Evolutionary conservation across 441 rosid genomes (phyloP), one percentile per base, ranked within the genome.

Genomic region (Breynia disticha): DNA sequence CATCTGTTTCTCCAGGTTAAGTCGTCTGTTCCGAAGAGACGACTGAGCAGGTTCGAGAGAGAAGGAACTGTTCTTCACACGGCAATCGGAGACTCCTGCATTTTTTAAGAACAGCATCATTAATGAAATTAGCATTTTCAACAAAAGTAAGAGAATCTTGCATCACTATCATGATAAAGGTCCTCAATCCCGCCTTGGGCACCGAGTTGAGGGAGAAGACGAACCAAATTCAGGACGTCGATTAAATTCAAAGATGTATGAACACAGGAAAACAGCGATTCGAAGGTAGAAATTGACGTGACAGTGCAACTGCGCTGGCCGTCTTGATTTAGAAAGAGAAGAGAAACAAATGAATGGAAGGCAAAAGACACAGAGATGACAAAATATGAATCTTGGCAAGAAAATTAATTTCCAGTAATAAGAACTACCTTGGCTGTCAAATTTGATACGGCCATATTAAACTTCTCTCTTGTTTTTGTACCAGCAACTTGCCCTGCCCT

Each of bases 401-500:
- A 38, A 16, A n/a, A 28, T 28, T 8, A 60, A 44, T 19, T 16
- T 22, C 18, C 35, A 28, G 7, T 28, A 28, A 28, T 47, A 59
- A 48, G 57, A 65, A 74, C n/a, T 62, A 91, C 98, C 85, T 86
- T 86, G 62, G 95, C 67, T 48, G 85, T 70, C 73, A 93, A 68
- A 68, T 88, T 86, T 32, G 95, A 82, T 53, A 86, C 82, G 42
- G 98, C 95, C 44, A 79, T 50, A 66, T 76, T 78, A 57, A 86
- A 78, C 77, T 88, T 93, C 69, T 88, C 97, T 76, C 73, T 73
- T 16, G 98, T 84, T 83, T 88, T 93, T 21, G 91, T 67, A 55
- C 98, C 77, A 5, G 95, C 98, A 50, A 68, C 77, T 76, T 88
- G 95, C 59, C 98, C 88, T 19, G 80, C 98, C 78, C 75, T 88